Base-by-base conservation (phyloP, 306 rosid genomes). In the Benincasa hispida region DNA sequence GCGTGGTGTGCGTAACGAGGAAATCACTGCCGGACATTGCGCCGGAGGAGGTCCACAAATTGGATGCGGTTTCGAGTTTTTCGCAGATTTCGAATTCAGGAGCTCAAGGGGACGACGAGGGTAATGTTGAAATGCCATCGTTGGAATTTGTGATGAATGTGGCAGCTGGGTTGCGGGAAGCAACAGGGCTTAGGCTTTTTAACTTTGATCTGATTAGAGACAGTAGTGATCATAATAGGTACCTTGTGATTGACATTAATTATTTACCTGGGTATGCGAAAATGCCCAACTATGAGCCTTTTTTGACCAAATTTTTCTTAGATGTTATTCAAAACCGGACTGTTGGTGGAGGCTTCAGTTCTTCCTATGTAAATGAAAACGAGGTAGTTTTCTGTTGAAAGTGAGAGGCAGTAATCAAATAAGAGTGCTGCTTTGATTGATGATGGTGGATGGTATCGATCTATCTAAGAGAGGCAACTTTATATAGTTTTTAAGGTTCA, bases 201-300 rank as follows among this genome's bases (percentile, higher is more conserved):
- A 94, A 94, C 73, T 94, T 94, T 19, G 98, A 94, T 77, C 91
- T 94, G 48, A 94, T 94, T 56, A 75, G 98, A 55, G 98, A 94
- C 30, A 79, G 91, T 3, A 84, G 88, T 76, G 85, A 55, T 61
- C 91, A 87, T 34, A 89, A 90, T 48, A 90, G 98, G 35, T 94
- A 94, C 67, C 89, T 94, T 67, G 91, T 94, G 45, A 87, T 94
- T 63, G 98, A 94, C 80, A 94, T 94, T 24, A 94, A 94, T 63
- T 94, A 94, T 55, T 94, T 94, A 79, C 98, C 98, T n/a, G 98
- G 98, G 72, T 94, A 94, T 78, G 98, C 98, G 10, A 94, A 94
- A 85, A 90, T 94, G 98, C 98, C 97, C 1, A 88, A 88, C 14
- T 94, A 89, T 30, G 98, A 94, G 87, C 78, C 78, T 18, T 82